A percentile compares a stretch with the other conserved stretches of the same genome.
Conservation (phyloP, 148 eudicot genomes). For the Limonium bicolor region DNA sequence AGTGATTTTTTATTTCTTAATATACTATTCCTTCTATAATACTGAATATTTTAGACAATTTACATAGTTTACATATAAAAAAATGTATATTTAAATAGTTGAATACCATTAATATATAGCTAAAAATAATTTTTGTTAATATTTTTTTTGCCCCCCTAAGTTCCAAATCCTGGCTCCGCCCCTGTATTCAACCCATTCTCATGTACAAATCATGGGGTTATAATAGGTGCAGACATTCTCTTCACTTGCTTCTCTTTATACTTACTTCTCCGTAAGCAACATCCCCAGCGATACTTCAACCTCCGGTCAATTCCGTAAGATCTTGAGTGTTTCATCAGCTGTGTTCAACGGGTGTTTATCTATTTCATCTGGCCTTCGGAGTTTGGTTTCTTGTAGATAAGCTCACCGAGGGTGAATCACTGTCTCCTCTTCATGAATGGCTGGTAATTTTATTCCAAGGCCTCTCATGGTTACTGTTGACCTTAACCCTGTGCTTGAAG, state of each 20-base stretch:
- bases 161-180: too few species aligned
- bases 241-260: neutral
- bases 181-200: neutral
- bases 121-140: too few species aligned
- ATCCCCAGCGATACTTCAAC: neutral
- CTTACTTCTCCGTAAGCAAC: neutral
- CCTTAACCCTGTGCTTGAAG: slow-evolving; percentile 7
- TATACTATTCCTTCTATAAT: too few species aligned
- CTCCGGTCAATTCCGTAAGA: neutral
- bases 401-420: slow-evolving; percentile 1
- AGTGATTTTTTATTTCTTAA: too few species aligned
- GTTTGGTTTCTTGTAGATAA: slow-evolving; percentile 10
- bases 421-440: slow-evolving; percentile 21
- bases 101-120: too few species aligned
- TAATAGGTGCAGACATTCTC: neutral
- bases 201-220: neutral
- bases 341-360: slow-evolving; percentile 9
- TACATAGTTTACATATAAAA: too few species aligned
- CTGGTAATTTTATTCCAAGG: slow-evolving; percentile 18
- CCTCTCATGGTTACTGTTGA: slow-evolving; percentile 14
- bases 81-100: too few species aligned
- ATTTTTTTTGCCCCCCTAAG: too few species aligned
- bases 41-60: too few species aligned
- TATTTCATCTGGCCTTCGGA: slow-evolving; percentile 11
- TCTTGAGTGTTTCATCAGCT: slow-evolving; percentile 8